Evolutionary conservation across 2,329 filamentous ascomycete genomes (phyloP), one percentile per base, ranked within the genome.

Genomic region (Xylariaceae sp.): DNA sequence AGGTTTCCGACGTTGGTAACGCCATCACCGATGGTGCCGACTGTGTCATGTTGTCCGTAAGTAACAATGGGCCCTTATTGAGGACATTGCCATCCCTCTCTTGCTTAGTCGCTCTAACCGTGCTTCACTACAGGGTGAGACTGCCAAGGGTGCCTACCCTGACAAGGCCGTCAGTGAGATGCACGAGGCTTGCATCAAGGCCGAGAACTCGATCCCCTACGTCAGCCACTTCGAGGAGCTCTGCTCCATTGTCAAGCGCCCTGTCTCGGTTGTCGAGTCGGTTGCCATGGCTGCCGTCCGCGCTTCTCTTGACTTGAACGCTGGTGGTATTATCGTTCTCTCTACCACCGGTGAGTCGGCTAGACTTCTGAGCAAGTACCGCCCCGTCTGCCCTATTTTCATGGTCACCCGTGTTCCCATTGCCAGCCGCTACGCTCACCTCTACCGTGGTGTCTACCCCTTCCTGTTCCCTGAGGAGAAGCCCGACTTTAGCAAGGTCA

Each of bases 1-100:
- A 99, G 82, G 96, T 99, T 75, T 96, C 90, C 73, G 94, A 99
- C 74, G 94, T 99, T 64, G 94, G 94, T 70, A 99, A 99, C 77
- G 94, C 94, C 67, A 92, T 99, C 67, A 90, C 96, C 55, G 94
- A 99, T 73, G 94, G 94, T 72, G 92, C 93, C 63, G 94, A 99
- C 84, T 99, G 94, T 79, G 94, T 99, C 77, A 99, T 99, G 94
- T 84, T 99, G 80, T 97, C 93, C 47, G 62, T 64, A 63, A 59
- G 62, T 64, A 2, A 15, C 23, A 15, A 15, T 3, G 30, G 15
- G 6, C 18, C 30, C 34, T 18, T 1, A 34, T 30, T 13, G 10
- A 42, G 11, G 44, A 30, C 8, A 51, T 30, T 2, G 1, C 9
- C 5, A 30, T 42, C 4, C 15, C 2, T 11, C 5, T 37, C 15